phyloP scores from a whole-genome alignment of 306 rosid genomes.

The Potentilla sterilis region DNA sequence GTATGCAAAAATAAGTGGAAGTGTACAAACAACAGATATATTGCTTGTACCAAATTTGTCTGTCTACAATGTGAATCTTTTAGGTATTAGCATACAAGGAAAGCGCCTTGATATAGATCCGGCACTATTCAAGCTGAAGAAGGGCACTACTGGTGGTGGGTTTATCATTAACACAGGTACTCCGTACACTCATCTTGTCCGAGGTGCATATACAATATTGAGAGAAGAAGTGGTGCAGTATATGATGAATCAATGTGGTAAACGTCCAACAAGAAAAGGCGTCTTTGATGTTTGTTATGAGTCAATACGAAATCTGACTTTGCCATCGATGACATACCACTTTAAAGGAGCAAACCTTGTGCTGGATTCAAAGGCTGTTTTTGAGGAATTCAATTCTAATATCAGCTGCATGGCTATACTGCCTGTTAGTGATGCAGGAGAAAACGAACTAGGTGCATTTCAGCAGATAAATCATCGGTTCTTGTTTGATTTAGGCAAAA shows the following conservation, averaged over 20 bases:
- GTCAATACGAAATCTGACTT: neutral
- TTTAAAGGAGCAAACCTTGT: slow-evolving; percentile 7
- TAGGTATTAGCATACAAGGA: neutral
- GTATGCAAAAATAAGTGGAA: neutral
- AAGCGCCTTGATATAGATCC: neutral
- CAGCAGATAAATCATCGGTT: slow-evolving; percentile 12
- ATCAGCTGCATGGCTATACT: neutral
- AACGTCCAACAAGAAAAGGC: neutral
- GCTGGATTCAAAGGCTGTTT: slow-evolving; percentile 6
- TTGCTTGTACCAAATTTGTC: neutral
- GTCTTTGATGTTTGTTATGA: neutral
- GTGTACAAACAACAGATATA: neutral
- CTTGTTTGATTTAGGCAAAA: neutral
- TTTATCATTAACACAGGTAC: neutral
- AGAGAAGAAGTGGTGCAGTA: neutral
- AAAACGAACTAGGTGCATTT: neutral
- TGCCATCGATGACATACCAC: neutral
- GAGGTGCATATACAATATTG: neutral
- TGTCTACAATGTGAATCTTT: neutral
- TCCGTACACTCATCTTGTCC: neutral
- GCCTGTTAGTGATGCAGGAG: neutral
- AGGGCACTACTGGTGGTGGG: neutral
- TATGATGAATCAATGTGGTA: neutral
- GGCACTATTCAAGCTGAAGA: neutral
- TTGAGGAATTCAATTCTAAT: neutral